A percentile compares a stretch with the other conserved stretches of the same genome.
Evolutionary conservation across 2,329 filamentous ascomycete species (phyloP).

Genomic region (Calycina marina): DNA sequence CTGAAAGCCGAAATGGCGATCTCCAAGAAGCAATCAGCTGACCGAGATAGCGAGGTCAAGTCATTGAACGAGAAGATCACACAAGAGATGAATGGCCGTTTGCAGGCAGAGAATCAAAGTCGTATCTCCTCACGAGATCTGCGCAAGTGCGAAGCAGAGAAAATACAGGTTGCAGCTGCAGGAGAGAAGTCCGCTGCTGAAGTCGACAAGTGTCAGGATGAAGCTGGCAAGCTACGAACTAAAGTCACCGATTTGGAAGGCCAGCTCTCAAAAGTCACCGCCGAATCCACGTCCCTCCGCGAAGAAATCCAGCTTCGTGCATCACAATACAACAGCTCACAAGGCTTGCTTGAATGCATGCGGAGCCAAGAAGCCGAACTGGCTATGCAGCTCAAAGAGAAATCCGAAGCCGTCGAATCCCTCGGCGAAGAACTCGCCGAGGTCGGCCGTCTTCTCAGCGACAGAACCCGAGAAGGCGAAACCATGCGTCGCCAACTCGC

Average conservation of each 20-base stretch:
- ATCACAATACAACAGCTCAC: constrained; percentile 72
- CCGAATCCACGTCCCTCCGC: constrained; percentile 51
- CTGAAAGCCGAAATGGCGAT: constrained; percentile 58
- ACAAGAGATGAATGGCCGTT: constrained; percentile 55
- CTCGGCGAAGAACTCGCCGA: constrained; percentile 87
- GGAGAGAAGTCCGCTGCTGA: constrained; percentile 60
- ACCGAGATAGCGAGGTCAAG: constrained; percentile 67
- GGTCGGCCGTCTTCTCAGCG: constrained; percentile 69
- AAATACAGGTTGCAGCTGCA: constrained; percentile 59
- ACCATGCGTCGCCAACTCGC: constrained; percentile 83
- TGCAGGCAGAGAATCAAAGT: constrained; percentile 67
- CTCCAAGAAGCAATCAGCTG: constrained; percentile 53
- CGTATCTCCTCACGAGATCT: constrained; percentile 62
- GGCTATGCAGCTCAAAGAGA: constrained; percentile 81
- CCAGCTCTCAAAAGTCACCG: constrained; percentile 50
- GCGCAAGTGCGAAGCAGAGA: constrained; percentile 62
- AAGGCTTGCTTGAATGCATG: constrained; percentile 81
- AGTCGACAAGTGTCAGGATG: constrained; percentile 56
- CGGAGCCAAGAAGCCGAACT: constrained; percentile 83
- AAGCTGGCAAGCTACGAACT: constrained; percentile 51
- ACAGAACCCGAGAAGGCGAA: constrained; percentile 82
- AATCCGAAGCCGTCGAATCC: constrained; percentile 65
- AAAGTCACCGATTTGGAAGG: constrained; percentile 56
- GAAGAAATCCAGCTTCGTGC: constrained; percentile 76
- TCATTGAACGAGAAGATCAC: constrained; percentile 64